Conservation (phyloP, 345 rosid genomes). For the Isatis tinctoria region DNA sequence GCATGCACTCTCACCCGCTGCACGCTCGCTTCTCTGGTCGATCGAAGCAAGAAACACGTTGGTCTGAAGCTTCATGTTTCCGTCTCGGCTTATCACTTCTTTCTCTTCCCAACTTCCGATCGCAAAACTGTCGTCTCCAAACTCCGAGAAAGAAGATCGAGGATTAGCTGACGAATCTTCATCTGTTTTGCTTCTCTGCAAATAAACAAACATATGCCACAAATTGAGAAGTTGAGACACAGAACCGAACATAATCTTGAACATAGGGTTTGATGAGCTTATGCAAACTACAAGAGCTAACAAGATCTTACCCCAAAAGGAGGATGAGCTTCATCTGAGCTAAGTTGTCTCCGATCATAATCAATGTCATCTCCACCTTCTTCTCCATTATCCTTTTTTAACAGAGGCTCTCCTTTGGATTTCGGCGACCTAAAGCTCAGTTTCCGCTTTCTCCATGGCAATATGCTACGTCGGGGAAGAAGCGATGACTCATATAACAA, state of each 20-base stretch:
- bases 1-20: slow-evolving; percentile 78
- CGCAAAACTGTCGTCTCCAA: slow-evolving; percentile 54
- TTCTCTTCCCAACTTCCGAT: slow-evolving; percentile 64
- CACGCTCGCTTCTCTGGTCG: slow-evolving; percentile 65
- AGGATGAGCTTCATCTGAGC: slow-evolving; percentile 54
- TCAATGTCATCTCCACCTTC: slow-evolving; percentile 70
- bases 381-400: slow-evolving; percentile 46
- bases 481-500: slow-evolving; percentile 30
- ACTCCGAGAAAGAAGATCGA: slow-evolving; percentile 45
- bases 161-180: slow-evolving; percentile 39
- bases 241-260: neutral
- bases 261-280: neutral
- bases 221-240: neutral
- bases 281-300: neutral
- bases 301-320: slow-evolving; percentile 24
- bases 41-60: slow-evolving; percentile 65
- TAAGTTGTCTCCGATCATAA: slow-evolving; percentile 56
- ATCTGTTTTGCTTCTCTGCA: slow-evolving; percentile 42
- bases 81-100: slow-evolving; percentile 59
- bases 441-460: slow-evolving; percentile 57
- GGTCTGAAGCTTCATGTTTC: slow-evolving; percentile 49
- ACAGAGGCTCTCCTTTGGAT: slow-evolving; percentile 56
- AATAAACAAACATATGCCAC: neutral
- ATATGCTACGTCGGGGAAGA: slow-evolving; percentile 40
- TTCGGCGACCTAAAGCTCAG: slow-evolving; percentile 41